Percentiles rank a stretch among this genome's conserved stretches.
These are phyloP conservation scores for Cercospora sp. DNA, from an alignment of 2,329 filamentous ascomycete species.

Conservation along the genomic window DNA sequence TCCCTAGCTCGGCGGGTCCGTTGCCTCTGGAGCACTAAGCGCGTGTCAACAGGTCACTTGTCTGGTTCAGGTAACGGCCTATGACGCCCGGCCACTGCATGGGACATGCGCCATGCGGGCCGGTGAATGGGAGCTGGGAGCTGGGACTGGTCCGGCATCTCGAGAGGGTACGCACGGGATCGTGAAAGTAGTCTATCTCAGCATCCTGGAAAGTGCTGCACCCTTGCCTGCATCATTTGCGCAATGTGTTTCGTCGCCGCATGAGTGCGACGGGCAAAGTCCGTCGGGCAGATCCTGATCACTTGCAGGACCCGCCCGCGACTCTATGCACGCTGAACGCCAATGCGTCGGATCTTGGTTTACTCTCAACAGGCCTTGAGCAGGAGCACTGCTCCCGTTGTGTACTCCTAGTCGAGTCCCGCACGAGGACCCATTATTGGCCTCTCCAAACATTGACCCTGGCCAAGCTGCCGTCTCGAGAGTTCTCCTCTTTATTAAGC, in stretches of 20 bases:
- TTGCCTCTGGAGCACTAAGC: slow-evolving; percentile 23
- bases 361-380: slow-evolving; percentile 22
- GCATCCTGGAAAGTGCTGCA: slow-evolving; percentile 24
- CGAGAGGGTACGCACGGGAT: slow-evolving; percentile 25
- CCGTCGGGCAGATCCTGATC: slow-evolving; percentile 28
- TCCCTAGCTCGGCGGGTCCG: slow-evolving; percentile 19
- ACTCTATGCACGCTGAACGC: slow-evolving; percentile 27
- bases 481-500: slow-evolving; percentile 19
- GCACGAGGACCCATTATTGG: slow-evolving; percentile 25
- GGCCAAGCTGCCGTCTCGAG: slow-evolving; percentile 15
- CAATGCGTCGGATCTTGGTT: slow-evolving; percentile 29
- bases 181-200: slow-evolving; percentile 23
- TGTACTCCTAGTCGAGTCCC: slow-evolving; percentile 25
- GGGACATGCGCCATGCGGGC: slow-evolving; percentile 28
- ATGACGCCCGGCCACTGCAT: slow-evolving; percentile 25
- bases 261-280: slow-evolving; percentile 28
- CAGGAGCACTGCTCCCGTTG: slow-evolving; percentile 22
- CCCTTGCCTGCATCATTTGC: slow-evolving; percentile 29
- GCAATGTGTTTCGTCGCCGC: slow-evolving; percentile 31
- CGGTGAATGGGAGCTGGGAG: slow-evolving; percentile 25
- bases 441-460: slow-evolving; percentile 18
- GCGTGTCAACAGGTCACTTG: slow-evolving; percentile 30
- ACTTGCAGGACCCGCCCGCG: slow-evolving; percentile 27
- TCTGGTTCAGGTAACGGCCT: slow-evolving; percentile 23
- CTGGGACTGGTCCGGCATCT: slow-evolving; percentile 26